Base-by-base conservation (phyloP, 208 protist genomes). In the Leishmania turanica region DNA sequence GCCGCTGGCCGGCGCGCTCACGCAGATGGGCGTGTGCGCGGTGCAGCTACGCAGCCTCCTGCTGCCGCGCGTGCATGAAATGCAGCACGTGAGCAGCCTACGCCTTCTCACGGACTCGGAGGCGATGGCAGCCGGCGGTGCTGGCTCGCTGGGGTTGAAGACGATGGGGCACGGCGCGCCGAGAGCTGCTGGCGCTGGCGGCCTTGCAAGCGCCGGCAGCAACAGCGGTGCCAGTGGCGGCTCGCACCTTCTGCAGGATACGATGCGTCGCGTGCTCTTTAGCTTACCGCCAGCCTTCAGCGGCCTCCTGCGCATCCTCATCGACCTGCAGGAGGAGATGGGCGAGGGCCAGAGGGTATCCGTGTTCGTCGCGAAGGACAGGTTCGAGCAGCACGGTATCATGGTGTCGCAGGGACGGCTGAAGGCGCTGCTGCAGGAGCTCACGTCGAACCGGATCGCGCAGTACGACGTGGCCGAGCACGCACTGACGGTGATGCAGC, bases 381-480 rank as follows among this genome's bases (percentile, higher is more conserved):
- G 89, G 64, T 90, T 96, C 51, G 90, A 94, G 75, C 69, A 90
- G 71, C 79, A 80, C 40, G 92, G 91, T 0, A 45, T 92, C 53
- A 90, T 97, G 86, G 79, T 97, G 49, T 95, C 91, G 6, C 87
- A 91, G 45, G 91, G 89, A 0, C 89, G 92, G 27, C 75, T 95
- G 78, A 92, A 88, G 82, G 85, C 90, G 21, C 83, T 97, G 60
- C 88, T 92, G 81, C 73, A 87, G 37, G 92, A 97, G 85, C 89
- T 97, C 31, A 96, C 93, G 11, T 96, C 92, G 53, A 97, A 97
- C 72, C 90, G 92, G 24, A 85, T 97, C 3, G 94, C 92, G 17
- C 79, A 92, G 64, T 96, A 96, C 78, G 86, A 96, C 84, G 49
- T 87, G 17, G 92, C 91, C 2, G 88, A 95, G 86, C 88, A 97